Conservation (phyloP, 805 yeast genomes). For the Candida ipomoeae region DNA sequence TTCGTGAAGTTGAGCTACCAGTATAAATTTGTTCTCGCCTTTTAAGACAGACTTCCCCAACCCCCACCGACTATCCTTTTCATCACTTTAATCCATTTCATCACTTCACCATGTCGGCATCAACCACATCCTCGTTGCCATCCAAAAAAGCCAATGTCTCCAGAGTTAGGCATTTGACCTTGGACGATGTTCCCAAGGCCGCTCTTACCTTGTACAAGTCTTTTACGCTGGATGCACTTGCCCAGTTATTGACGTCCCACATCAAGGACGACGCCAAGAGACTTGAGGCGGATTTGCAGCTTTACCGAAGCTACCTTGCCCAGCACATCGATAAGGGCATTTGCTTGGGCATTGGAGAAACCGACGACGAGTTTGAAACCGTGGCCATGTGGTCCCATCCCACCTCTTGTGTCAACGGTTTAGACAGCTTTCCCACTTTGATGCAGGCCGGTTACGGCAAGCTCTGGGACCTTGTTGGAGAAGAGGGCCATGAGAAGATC, state of each 20-base stretch:
- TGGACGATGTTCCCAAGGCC: constrained; percentile 29
- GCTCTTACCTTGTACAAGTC: constrained; percentile 35
- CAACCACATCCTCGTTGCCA: neutral
- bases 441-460: constrained; percentile 51
- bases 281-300: constrained; percentile 14
- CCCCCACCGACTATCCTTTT: no score
- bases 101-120: neutral
- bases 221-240: constrained; percentile 33
- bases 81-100: neutral
- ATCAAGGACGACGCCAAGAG: constrained; percentile 7
- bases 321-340: constrained; percentile 50
- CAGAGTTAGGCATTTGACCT: constrained; percentile 11
- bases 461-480: constrained; percentile 47
- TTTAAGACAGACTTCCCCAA: constrained; percentile 6
- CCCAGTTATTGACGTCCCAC: constrained; percentile 20
- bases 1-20: constrained; percentile 21
- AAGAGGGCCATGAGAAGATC: constrained; percentile 45
- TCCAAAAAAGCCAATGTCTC: neutral
- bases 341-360: constrained; percentile 48
- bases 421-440: constrained; percentile 45
- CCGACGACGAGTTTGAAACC: constrained; percentile 42
- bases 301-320: constrained; percentile 49
- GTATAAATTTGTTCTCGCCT: constrained; percentile 18
- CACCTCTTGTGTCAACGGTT: constrained; percentile 34
- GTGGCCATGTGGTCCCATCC: constrained; percentile 55